Conservation (phyloP, 1,284 basidiomycete genomes). For the Pulveroboletus sp. region DNA sequence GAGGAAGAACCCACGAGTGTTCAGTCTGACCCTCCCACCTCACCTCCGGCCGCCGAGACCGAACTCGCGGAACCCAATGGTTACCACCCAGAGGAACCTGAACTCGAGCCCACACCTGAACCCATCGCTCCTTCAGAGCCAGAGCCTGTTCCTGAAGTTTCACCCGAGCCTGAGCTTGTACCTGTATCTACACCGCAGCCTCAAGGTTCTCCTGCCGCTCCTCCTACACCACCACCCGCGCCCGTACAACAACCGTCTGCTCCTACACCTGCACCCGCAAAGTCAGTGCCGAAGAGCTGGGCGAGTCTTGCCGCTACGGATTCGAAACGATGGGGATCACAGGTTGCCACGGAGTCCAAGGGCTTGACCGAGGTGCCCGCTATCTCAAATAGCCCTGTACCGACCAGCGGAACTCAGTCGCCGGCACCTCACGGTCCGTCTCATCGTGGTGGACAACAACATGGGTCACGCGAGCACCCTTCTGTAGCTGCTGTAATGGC, state of each 20-base stretch:
- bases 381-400: constrained; percentile 43
- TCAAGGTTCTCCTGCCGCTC: constrained; percentile 34
- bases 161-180: constrained; percentile 45
- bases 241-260: constrained; percentile 35
- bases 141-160: constrained; percentile 38
- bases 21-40: constrained; percentile 35
- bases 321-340: constrained; percentile 75
- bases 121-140: constrained; percentile 35
- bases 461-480: constrained; percentile 44
- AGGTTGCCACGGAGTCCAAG: constrained; percentile 71
- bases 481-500: constrained; percentile 56
- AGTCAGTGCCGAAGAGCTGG: constrained; percentile 80
- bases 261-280: constrained; percentile 40
- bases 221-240: constrained; percentile 39
- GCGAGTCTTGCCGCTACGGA: constrained; percentile 86
- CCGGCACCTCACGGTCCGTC: constrained; percentile 45
- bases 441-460: constrained; percentile 33
- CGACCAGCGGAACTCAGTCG: constrained; percentile 51
- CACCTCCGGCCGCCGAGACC: constrained; percentile 29
- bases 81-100: constrained; percentile 29
- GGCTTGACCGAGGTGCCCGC: constrained; percentile 66
- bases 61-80: constrained; percentile 33
- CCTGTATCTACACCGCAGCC: constrained; percentile 37
- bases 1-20: constrained; percentile 36
- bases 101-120: constrained; percentile 35